Base-by-base conservation (phyloP, 2,329 filamentous ascomycete genomes). In the Nannizziopsis barbatae region DNA sequence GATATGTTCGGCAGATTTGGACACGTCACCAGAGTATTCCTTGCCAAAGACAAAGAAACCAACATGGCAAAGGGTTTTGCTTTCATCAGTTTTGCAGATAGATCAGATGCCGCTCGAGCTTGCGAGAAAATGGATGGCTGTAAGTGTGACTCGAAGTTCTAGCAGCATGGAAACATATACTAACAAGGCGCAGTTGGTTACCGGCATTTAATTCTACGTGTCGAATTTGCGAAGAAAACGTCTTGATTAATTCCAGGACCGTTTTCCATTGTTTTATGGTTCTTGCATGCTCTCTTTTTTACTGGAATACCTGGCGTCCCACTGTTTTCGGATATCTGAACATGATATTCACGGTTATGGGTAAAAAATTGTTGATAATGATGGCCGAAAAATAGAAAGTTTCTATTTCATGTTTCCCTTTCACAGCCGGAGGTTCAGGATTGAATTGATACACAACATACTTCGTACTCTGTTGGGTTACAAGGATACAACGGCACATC, bases 1-100 rank as follows among this genome's bases (percentile, higher is more conserved):
- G 88, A 95, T 67, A 89, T 98, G 81, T 98, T 98, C 75, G 89
- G 94, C 74, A 81, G 92, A 58, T 95, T 92, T 67, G 92, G 92
- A 63, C 86, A 89, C 58, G 92, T 98, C 64, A 96, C 90, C 50
- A 82, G 92, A 68, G 92, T 98, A 44, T 98, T 98, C 77, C 71
- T 98, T 62, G 92, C 92, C 61, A 96, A 95, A 77, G 92, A 98
- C 73, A 77, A 92, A 65, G 92, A 98, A 62, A 98, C 92, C 36
- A 86, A 88, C 53, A 75, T 90, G 66, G 92, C 92, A 60, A 98
- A 98, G 80, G 92, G 92, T 54, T 98, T 98, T 67, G 93, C 93
- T 20, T 98, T 98, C 69, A 94, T 98, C 75, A 94, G 86, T 69
- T 98, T 92, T 65, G 86, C 84, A 52, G 92, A 98, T 68, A 77